Evolutionary conservation across 2,329 filamentous ascomycete species (phyloP).

Genomic region (Claviceps paspali): DNA sequence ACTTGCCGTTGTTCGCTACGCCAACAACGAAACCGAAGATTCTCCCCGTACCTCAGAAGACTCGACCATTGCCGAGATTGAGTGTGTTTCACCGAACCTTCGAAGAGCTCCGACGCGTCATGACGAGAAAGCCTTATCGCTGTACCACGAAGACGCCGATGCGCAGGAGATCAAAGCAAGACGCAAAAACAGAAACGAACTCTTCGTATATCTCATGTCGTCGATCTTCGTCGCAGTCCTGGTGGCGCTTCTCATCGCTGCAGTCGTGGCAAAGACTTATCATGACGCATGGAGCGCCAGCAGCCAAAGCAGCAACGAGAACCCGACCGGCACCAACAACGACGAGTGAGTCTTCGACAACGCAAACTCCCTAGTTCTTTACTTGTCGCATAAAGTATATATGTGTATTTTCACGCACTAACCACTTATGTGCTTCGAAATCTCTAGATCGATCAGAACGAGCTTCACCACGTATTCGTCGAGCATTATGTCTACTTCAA

Average conservation of each 20-base stretch:
- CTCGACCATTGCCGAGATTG: conserved; percentile 6
- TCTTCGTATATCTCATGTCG: conserved; percentile 10
- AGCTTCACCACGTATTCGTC: conserved; percentile 5
- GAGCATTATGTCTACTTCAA: not conserved
- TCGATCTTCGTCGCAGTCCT: conserved; percentile 12
- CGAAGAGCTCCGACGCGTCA: too few species aligned
- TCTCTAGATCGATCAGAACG: conserved; percentile 2
- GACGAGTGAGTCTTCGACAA: too few species aligned
- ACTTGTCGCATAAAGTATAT: too few species aligned
- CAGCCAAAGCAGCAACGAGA: conserved; percentile 2
- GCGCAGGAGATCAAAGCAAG: conserved; percentile 4
- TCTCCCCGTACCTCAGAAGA: conserved; percentile 4
- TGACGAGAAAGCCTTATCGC: conserved; percentile 9
- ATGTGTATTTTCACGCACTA: too few species aligned
- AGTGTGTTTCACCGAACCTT: conserved; percentile 3
- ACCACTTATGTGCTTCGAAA: too few species aligned
- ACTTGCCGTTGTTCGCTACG: conserved; percentile 3
- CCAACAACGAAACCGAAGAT: conserved; percentile 1
- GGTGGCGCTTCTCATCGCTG: conserved; percentile 12
- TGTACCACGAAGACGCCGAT: conserved; percentile 6
- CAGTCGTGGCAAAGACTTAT: conserved; percentile 11
- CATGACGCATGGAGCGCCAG: too few species aligned
- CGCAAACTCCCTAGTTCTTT: too few species aligned
- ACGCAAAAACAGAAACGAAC: conserved; percentile 7
- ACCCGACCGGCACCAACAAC: not conserved